These are phyloP conservation scores for Cinchona pubescens DNA, from an alignment of 257 asterid genomes.

Conservation along the genomic window DNA sequence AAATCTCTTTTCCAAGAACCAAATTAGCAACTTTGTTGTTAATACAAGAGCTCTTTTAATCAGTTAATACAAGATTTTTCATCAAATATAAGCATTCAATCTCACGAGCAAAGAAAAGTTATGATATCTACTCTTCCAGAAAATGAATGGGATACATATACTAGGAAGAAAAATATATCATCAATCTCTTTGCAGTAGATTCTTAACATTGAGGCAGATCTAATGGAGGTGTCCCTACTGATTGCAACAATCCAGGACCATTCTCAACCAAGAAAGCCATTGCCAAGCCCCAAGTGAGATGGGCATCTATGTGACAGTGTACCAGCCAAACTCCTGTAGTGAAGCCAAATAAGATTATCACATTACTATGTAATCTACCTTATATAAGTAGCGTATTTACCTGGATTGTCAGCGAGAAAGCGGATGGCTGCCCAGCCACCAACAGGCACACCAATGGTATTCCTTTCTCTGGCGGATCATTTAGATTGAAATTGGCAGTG, in stretches of 20 bases:
- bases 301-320: constrained; percentile 74
- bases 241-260: constrained; percentile 45
- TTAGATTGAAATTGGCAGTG: constrained; percentile 44
- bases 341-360: too few relatives aligned
- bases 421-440: constrained; percentile 77
- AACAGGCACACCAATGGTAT: constrained; percentile 62
- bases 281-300: constrained; percentile 58
- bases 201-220: constrained; percentile 40
- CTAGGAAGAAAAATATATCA: too few relatives aligned
- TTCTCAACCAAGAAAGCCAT: constrained; percentile 57
- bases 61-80: too few relatives aligned
- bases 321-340: constrained; percentile 68
- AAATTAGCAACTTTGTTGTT: too few relatives aligned
- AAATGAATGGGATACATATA: too few relatives aligned
- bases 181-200: too few relatives aligned
- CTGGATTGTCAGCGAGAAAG: constrained; percentile 68
- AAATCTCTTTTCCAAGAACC: neutral
- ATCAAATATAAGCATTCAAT: too few relatives aligned
- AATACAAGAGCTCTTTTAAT: too few relatives aligned
- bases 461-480: constrained; percentile 59
- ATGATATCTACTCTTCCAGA: too few relatives aligned
- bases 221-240: constrained; percentile 52
- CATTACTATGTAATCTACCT: too few relatives aligned
- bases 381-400: too few relatives aligned
- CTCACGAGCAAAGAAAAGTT: too few relatives aligned